Evolutionary conservation across 257 asterid species (phyloP), one percentile per base, ranked within the genome.

Genomic region (Lycium barbarum): DNA sequence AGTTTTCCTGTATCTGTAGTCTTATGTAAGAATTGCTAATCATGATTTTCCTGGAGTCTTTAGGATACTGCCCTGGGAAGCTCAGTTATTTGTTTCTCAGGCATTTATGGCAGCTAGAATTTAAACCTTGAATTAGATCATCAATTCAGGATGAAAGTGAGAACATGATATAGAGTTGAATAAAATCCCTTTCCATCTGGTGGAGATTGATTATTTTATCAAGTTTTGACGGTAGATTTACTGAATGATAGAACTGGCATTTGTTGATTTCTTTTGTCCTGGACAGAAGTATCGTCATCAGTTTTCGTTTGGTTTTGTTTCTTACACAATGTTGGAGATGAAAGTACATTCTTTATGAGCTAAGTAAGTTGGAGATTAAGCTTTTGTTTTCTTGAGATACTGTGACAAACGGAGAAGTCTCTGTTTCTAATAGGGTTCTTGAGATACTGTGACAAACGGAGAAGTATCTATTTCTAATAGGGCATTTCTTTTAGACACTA

Each of bases 351-450:
- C 81, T 53, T 6, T 51, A 13, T 74, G 49, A 22, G 61, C 61
- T 12, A 47, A 74, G 43, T 49, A 20, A 74, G 14, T 74, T 47
- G 81, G 81, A 47, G 20, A 74, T 49, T 49, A 49, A 22, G 8
- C 14, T n/a, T 72, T 72, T 72, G 38, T 72, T 45, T 72, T 72
- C 38, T 72, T 47, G 61, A 47, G 61, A 73, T 73, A 47, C 47
- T 73, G 20, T 73, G 81, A 73, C 3, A 73, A 73, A 47, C 0
- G 38, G 80, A 47, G 20, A 47, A 20, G 59, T 45, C 10, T 45
- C 10, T 38, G n/a, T 73, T 45, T 73, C 38, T 73, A 73, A 20
- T 45, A 73, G 1, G 80, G 20, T 72, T 72, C 38, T 72, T 47
- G 61, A 47, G 61, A 73, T 73, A 47, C 47, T 73, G 20, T 73